Conservation (phyloP, 1,284 basidiomycete species). For the Fomitopsis schrenkii region DNA sequence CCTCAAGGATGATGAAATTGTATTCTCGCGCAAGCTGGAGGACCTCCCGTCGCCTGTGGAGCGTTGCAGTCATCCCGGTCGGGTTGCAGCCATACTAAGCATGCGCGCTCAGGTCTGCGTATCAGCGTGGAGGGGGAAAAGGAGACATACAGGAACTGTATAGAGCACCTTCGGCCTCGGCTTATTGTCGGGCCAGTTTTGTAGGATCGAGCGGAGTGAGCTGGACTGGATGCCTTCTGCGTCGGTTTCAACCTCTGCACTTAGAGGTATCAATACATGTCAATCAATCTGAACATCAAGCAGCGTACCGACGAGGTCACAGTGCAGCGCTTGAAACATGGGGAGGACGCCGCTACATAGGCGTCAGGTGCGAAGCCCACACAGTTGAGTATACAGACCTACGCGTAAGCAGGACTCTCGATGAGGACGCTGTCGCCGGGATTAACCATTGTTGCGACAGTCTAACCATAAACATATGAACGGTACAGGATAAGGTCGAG, state of each 20-base stretch:
- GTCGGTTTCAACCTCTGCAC: conserved; percentile 82
- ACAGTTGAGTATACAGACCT: conserved; percentile 22
- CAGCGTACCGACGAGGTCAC: conserved; percentile 55
- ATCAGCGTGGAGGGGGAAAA: not conserved
- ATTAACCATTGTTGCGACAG: conserved; percentile 61
- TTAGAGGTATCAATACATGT: not conserved
- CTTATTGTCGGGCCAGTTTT: conserved; percentile 72
- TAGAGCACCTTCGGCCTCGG: conserved; percentile 81
- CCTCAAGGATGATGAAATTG: conserved; percentile 85
- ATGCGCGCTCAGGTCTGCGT: not conserved
- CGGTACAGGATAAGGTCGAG: not conserved
- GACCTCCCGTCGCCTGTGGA: conserved; percentile 74
- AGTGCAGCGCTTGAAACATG: conserved; percentile 50
- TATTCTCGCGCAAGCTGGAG: conserved; percentile 73
- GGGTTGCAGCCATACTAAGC: conserved; percentile 82
- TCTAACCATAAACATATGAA: conserved; percentile 31
- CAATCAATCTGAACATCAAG: not conserved
- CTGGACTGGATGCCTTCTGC: conserved; percentile 66
- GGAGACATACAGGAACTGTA: conserved; percentile 58
- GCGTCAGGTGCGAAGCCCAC: not conserved
- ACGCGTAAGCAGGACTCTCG: conserved; percentile 88
- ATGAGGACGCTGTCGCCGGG: conserved; percentile 81
- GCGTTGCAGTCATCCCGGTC: conserved; percentile 73
- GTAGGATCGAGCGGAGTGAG: conserved; percentile 63
- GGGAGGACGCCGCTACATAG: conserved; percentile 54